Evolutionary conservation across 768 basidiomycete genomes (phyloP), one percentile per base, ranked within the genome.

Genomic region (Tulasnella sp.): DNA sequence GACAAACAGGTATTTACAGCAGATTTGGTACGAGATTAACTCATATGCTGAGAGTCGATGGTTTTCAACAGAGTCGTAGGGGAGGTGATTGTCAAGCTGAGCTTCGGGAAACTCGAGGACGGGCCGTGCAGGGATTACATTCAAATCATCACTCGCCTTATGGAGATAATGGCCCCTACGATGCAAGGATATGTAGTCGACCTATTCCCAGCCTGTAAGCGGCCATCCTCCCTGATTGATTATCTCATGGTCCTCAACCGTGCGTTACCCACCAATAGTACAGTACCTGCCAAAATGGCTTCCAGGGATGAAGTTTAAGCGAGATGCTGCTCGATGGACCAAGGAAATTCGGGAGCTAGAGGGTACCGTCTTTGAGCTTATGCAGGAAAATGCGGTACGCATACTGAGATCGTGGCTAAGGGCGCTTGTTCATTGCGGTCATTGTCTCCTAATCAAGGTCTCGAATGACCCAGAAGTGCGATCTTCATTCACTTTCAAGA

Each of bases 241-340:
- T n/a, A 34, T 11, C 24, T 28, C 48, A 3, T 34, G 31, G 8
- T 8, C 3, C 5, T 28, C 18, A 64, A 44, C 14, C 14, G n/a
- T n/a, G n/a, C n/a, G n/a, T n/a, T 11, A 42, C 12, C 24, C 48
- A 46, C 11, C 40, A n/a, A 31, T 31, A 78, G 77, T 78, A 28
- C 48, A 60, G 58, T 78, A 78, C 37, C 31, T 78, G 6, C 77
- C 77, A 16, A 58, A n/a, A 6, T 78, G 77, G 77, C 58, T 78
- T 40, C 77, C 77, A 6, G 77, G 77, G 3, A 58, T 58, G 34
- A 31, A 37, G 37, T 78, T 78, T 54, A 50, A 78, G 58, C 46
- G 54, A 8, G 54, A 58, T 40, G 77, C 75, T 76, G 50, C 31
- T 64, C 18, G 22, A 14, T 64, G 60, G 60, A 64, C 4, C 14